Conservation (phyloP, 2,329 filamentous ascomycete species). For the Penicillium italicum region DNA sequence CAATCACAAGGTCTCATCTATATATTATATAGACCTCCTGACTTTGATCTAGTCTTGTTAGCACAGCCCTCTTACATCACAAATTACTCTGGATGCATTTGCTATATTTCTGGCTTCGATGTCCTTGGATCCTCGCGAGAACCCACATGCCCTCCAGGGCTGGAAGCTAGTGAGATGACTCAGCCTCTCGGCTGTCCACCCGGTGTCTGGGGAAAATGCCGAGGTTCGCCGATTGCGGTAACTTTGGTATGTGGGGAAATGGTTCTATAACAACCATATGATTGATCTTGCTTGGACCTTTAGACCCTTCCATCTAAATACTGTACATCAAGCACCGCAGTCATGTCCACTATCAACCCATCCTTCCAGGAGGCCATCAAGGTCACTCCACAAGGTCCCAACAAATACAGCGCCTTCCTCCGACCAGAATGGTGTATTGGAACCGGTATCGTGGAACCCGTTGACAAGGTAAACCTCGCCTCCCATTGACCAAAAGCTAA, state of each 20-base stretch:
- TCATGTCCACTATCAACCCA: slow-evolving; percentile 23
- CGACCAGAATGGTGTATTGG: slow-evolving; percentile 63
- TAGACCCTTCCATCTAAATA: not conserved
- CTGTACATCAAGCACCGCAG: not conserved
- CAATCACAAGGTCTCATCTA: not conserved
- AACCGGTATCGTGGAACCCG: slow-evolving; percentile 44
- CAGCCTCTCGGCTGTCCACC: not conserved
- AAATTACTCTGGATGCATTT: not conserved
- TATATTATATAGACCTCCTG: not conserved
- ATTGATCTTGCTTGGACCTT: not conserved
- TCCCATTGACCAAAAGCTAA: slow-evolving; percentile 6
- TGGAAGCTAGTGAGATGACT: not conserved
- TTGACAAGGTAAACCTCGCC: slow-evolving; percentile 17
- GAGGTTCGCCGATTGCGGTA: slow-evolving; percentile 2
- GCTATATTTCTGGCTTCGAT: not conserved
- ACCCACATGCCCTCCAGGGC: too few relatives aligned
- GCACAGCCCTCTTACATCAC: not conserved
- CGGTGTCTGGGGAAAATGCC: slow-evolving; percentile 1
- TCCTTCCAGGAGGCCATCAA: slow-evolving; percentile 39
- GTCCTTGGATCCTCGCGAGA: too few relatives aligned
- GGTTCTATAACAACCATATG: not conserved
- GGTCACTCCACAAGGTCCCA: slow-evolving; percentile 43
- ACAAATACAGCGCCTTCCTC: slow-evolving; percentile 58
- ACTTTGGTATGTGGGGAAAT: not conserved
- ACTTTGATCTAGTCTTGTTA: not conserved